phyloP scores from a whole-genome alignment of 257 asterid genomes.

The Voacanga thouarsii region DNA sequence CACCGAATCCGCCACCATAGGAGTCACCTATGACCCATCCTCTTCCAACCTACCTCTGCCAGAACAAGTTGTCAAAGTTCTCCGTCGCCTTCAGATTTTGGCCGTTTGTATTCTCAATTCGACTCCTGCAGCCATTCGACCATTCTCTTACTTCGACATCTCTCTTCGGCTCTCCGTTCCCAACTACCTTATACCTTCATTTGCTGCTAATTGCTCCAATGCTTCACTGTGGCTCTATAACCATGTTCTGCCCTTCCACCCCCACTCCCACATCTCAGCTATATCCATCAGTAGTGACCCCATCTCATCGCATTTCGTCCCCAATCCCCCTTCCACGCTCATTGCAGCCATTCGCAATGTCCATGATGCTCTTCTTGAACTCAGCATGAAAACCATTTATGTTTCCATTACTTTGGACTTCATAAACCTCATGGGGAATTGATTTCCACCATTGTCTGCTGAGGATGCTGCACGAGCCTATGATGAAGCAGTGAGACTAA shows the following conservation, averaged over 20 bases:
- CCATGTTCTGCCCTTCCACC: conserved; percentile 72
- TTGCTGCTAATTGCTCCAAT: conserved; percentile 61
- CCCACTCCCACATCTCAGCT: conserved; percentile 61
- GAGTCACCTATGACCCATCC: conserved; percentile 63
- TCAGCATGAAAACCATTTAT: conserved; percentile 56
- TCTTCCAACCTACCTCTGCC: conserved; percentile 53
- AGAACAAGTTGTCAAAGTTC: conserved; percentile 47
- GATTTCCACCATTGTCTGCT: conserved; percentile 84
- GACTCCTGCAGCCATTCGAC: conserved; percentile 64
- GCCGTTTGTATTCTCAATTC: conserved; percentile 68
- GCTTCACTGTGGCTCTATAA: conserved; percentile 55
- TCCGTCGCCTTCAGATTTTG: conserved; percentile 41
- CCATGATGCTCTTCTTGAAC: conserved; percentile 46
- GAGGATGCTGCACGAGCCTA: too few species aligned
- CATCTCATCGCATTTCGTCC: conserved; percentile 27
- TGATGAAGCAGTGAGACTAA: too few species aligned
- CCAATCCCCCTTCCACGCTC: conserved; percentile 48
- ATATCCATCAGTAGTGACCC: conserved; percentile 78
- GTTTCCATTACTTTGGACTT: conserved; percentile 77
- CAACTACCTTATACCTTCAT: conserved; percentile 51
- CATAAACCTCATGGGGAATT: conserved; percentile 51
- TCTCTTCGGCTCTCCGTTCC: conserved; percentile 70
- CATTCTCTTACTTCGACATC: conserved; percentile 85
- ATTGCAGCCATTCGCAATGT: conserved; percentile 69
- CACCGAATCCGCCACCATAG: conserved; percentile 48